A percentile compares a stretch with the other conserved stretches of the same genome.
phyloP scores from a whole-genome alignment of 148 eudicot species.

The Amaranthus cruentus region DNA sequence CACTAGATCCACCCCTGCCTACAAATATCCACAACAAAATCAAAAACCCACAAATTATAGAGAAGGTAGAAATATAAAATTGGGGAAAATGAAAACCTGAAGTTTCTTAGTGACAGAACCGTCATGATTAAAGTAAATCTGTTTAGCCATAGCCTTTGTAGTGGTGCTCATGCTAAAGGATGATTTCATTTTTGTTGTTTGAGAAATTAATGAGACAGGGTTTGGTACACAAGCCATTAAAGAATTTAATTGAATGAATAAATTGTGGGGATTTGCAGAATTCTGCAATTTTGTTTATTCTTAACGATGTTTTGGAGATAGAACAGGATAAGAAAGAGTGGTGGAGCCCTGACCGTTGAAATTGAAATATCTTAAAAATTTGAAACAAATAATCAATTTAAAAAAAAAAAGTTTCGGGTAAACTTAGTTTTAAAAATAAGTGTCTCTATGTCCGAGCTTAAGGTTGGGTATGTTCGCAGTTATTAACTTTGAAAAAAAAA shows the following conservation, averaged over 20 bases:
- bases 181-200: constrained; percentile 22
- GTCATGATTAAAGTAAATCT: constrained; percentile 78
- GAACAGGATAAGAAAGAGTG: too few relatives aligned
- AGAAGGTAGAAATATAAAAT: not conserved
- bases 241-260: not conserved
- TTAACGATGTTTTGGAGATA: too few relatives aligned
- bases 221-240: constrained; percentile 42
- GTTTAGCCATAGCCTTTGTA: constrained; percentile 63
- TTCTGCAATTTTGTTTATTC: too few relatives aligned
- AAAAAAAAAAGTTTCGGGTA: too few relatives aligned
- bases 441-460: too few relatives aligned
- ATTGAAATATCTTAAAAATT: too few relatives aligned
- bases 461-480: too few relatives aligned
- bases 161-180: constrained; percentile 15
- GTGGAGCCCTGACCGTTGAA: too few relatives aligned
- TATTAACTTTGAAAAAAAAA: too few relatives aligned
- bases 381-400: too few relatives aligned
- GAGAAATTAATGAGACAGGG: constrained; percentile 33
- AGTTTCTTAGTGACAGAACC: constrained; percentile 77
- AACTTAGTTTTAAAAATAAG: too few relatives aligned
- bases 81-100: constrained; percentile 34
- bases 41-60: not conserved
- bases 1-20: constrained; percentile 89
- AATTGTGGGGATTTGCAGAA: too few relatives aligned
- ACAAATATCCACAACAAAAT: constrained; percentile 8